Evolutionary conservation across 2,329 filamentous ascomycete genomes (phyloP), one percentile per base, ranked within the genome.

Genomic region (Dactylellina parvicollis): DNA sequence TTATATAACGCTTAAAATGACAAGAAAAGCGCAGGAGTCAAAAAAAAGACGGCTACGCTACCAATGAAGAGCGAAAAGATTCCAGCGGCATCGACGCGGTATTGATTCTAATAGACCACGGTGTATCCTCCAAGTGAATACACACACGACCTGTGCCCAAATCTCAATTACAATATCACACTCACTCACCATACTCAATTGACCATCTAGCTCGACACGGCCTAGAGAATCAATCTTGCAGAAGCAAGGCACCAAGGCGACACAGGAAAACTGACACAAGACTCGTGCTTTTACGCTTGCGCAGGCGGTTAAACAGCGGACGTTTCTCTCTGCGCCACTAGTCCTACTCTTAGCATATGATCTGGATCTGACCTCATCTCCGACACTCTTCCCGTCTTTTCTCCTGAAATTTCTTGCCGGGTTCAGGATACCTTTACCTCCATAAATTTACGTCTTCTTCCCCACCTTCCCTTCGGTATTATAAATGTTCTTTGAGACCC

Each of bases 311-410:
- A 57, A 56, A 52, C 14, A 18, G 4, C 14, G 2, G 12, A 7
- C 40, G 46, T 44, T 38, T 54, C 57, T 47, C 40, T 52, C 54
- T 20, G 54, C 62, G 62, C 52, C 44, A 50, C 62, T 57, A 56
- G 30, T 32, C n/a, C 32, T 49, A 14, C 42, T 57, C 62, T 55
- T 30, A 32, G 34, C 18, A 56, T 66, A 49, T 44, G 46, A 50
- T 57, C 42, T 57, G 38, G 38, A 62, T 52, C 42, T 56, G 47
- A 61, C 40, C 38, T 55, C 66, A 60, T 60, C 47, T 56, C 49
- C 65, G 65, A 70, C 44, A 42, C 49, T 38, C 24, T 30, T 52
- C 40, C 42, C 49, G 50, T 56, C 50, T 30, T 44, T 26, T 44
- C 61, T 67, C 62, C 62, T 67, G 52, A 67, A 59, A 50, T 50